Conservation (phyloP, 2,329 filamentous ascomycete species). For the Ilyonectria mors-panacis region DNA sequence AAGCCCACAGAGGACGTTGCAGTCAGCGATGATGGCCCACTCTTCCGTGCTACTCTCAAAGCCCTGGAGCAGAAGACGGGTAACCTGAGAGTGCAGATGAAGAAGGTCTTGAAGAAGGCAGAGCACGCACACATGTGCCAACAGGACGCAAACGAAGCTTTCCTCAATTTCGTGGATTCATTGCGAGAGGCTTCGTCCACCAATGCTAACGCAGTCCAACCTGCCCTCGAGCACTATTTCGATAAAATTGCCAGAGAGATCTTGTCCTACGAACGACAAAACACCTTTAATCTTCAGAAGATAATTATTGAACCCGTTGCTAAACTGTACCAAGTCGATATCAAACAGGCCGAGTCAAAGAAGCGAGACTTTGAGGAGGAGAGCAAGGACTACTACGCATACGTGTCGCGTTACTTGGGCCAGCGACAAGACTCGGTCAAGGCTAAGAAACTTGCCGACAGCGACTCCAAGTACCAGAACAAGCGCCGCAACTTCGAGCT, state of each 20-base stretch:
- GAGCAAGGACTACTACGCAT: constrained; percentile 98
- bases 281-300: constrained; percentile 86
- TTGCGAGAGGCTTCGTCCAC: constrained; percentile 89
- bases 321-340: constrained; percentile 94
- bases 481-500: constrained; percentile 97
- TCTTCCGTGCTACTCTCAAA: constrained; percentile 98
- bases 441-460: constrained; percentile 95
- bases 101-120: constrained; percentile 95
- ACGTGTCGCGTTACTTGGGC: constrained; percentile 94
- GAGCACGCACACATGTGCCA: constrained; percentile 89
- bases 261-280: constrained; percentile 86
- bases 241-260: constrained; percentile 97
- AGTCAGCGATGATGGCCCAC: constrained; percentile 89
- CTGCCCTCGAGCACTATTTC: constrained; percentile 97
- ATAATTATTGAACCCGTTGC: constrained; percentile 95
- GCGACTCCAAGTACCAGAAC: constrained; percentile 94
- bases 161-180: constrained; percentile 86
- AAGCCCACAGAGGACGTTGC: constrained; percentile 89
- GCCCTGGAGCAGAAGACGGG: constrained; percentile 96
- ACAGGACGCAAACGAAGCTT: constrained; percentile 86
- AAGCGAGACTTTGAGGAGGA: constrained; percentile 99
- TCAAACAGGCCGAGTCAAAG: constrained; percentile 97
- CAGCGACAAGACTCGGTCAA: constrained; percentile 96
- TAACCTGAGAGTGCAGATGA: constrained; percentile 94
- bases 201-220: constrained; percentile 96